Percentiles rank a stretch among this genome's conserved stretches.
Conservation (phyloP, 2,329 filamentous ascomycete genomes). For the Pseudocercospora musae region DNA sequence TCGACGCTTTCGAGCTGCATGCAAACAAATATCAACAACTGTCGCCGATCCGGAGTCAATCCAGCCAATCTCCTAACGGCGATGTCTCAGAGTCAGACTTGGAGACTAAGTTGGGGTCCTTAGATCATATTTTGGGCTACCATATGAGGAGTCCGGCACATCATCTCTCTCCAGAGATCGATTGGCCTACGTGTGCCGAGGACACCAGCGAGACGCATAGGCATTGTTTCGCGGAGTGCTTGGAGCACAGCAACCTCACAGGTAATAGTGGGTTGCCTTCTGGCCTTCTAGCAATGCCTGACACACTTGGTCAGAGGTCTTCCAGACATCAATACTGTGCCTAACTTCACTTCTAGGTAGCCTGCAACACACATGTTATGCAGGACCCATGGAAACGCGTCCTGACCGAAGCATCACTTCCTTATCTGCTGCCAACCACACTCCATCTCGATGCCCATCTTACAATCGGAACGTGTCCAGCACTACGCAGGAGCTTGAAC, state of each 20-base stretch:
- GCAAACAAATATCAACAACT: neutral
- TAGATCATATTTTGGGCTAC: neutral
- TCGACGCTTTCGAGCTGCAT: neutral
- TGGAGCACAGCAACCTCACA: neutral
- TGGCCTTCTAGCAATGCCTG: neutral
- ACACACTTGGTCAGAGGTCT: neutral
- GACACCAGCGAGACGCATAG: neutral
- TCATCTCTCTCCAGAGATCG: neutral
- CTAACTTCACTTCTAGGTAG: neutral
- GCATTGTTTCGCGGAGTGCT: neutral
- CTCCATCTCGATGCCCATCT: neutral
- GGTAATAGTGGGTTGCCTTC: neutral
- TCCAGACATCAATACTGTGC: neutral
- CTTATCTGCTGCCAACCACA: neutral
- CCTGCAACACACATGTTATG: neutral
- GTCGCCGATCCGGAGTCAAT: neutral
- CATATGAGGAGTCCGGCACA: neutral
- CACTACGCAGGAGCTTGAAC: neutral
- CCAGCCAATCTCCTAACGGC: neutral
- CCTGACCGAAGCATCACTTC: neutral
- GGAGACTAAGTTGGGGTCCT: too few relatives aligned
- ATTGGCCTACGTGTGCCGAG: neutral
- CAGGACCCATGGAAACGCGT: neutral
- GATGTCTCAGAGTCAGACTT: neutral
- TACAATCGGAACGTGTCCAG: neutral